Evolutionary conservation across 2,329 filamentous ascomycete genomes (phyloP), one percentile per base, ranked within the genome.

Genomic region (Arthrobotrys sinensis): DNA sequence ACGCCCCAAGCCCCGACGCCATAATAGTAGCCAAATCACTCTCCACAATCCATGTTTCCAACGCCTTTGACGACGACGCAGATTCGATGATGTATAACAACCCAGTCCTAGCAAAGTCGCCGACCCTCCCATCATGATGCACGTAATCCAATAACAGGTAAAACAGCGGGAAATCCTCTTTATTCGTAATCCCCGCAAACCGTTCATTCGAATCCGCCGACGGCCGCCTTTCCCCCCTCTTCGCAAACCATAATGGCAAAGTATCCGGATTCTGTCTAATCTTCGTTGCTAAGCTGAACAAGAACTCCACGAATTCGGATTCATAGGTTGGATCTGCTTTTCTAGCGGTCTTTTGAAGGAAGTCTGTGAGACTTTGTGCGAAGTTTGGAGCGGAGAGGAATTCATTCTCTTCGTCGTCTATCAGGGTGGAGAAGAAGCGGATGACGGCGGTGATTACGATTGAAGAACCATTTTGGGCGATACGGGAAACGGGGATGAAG

Each of bases 31-130:
- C 96, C 65, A 99, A 87, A 83, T 99, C 96, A 84, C 95, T 97
- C 83, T 97, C 94, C 55, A 98, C 93, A 80, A 99, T 93, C 96
- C 96, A 99, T 82, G 93, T 92, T 85, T 99, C 96, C 76, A 99
- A 85, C 0, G 90, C 89, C 19, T 90, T 89, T 0, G 94, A 97
- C 80, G 90, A 91, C 0, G 93, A 95, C 0, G 95, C 93, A 0
- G 93, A 93, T 85, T 98, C 95, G 81, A 98, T 97, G 76, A 99
- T 93, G 85, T 99, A 99, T 6, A 99, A 88, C 79, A 99, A 84
- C 0, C 96, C 96, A 0, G 96, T 99, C 72, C 96, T 88, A 1
- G 96, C 95, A 86, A 99, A 99, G 84, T 99, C 96, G 11, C 96
- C 96, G 16, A 96, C 92, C 70, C 95, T 91, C 48, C 96, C 96